A percentile compares a stretch with the other conserved stretches of the same genome.
Conservation (phyloP, 2,329 filamentous ascomycete genomes). For the Diaporthe sp. region DNA sequence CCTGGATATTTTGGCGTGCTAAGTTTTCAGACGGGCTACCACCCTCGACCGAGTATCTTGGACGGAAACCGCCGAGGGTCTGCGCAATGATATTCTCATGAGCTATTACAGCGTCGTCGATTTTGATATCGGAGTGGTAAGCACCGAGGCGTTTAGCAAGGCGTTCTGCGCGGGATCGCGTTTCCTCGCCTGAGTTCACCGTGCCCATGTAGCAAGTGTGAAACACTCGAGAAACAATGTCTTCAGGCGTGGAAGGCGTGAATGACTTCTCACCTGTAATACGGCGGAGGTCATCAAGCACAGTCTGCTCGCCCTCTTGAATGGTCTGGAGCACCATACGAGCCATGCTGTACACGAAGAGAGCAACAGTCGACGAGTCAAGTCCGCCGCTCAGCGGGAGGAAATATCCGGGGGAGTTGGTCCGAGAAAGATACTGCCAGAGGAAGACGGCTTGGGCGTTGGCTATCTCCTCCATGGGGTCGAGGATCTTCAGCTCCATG, state of each 20-base stretch:
- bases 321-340: slow-evolving; percentile 42
- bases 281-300: slow-evolving; percentile 41
- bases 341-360: slow-evolving; percentile 45
- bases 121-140: slow-evolving; percentile 79
- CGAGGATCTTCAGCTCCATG: slow-evolving; percentile 41
- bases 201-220: slow-evolving; percentile 73
- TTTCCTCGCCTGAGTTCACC: slow-evolving; percentile 70
- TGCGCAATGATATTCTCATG: slow-evolving; percentile 55
- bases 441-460: slow-evolving; percentile 46
- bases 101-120: slow-evolving; percentile 75
- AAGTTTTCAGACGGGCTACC: slow-evolving; percentile 71
- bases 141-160: slow-evolving; percentile 73
- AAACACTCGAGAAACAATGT: slow-evolving; percentile 42
- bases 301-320: slow-evolving; percentile 40
- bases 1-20: slow-evolving; percentile 78
- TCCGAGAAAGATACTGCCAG: slow-evolving; percentile 44
- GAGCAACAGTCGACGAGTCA: slow-evolving; percentile 43
- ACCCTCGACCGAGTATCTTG: slow-evolving; percentile 68
- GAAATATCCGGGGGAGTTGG: slow-evolving; percentile 43
- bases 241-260: slow-evolving; percentile 39
- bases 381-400: slow-evolving; percentile 44
- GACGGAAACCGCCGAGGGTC: slow-evolving; percentile 48
- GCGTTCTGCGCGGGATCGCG: slow-evolving; percentile 70
- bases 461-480: slow-evolving; percentile 52
- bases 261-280: slow-evolving; percentile 41